Evolutionary conservation across 169 alveolate species (phyloP).

Genomic region (Plasmodium vivax): DNA sequence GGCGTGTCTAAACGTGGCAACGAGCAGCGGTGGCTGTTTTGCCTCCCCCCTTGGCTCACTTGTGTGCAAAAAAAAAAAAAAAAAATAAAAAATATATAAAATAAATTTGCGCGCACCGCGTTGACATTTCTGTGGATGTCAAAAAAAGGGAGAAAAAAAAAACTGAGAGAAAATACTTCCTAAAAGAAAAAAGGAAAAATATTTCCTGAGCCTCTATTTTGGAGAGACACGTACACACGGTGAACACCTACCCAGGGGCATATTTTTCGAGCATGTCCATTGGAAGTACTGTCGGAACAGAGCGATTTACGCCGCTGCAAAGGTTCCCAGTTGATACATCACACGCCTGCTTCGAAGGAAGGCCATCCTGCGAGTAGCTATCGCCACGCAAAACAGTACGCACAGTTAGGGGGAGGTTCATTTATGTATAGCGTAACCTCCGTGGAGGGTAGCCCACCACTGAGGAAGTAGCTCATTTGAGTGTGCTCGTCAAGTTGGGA

Average conservation of each 20-base stretch:
- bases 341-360: background rate
- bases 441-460: background rate
- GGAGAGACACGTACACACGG: background rate
- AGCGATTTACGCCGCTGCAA: background rate
- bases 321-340: background rate
- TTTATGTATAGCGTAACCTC: background rate
- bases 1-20: background rate
- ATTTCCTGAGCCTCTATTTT: background rate
- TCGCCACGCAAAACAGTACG: background rate
- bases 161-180: background rate
- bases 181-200: background rate
- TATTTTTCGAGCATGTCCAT: background rate
- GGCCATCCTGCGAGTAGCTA: background rate
- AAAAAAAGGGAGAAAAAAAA: background rate
- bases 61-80: background rate
- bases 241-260: background rate
- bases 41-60: background rate
- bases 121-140: background rate
- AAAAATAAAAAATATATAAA: background rate
- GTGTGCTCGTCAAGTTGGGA: background rate
- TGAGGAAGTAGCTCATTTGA: background rate
- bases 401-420: background rate
- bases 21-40: background rate
- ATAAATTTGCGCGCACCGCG: background rate
- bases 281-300: background rate